Percentiles rank a stretch among this genome's conserved stretches.
Conservation (phyloP, 75 land plant species). For the Ceratopteris richardii region DNA sequence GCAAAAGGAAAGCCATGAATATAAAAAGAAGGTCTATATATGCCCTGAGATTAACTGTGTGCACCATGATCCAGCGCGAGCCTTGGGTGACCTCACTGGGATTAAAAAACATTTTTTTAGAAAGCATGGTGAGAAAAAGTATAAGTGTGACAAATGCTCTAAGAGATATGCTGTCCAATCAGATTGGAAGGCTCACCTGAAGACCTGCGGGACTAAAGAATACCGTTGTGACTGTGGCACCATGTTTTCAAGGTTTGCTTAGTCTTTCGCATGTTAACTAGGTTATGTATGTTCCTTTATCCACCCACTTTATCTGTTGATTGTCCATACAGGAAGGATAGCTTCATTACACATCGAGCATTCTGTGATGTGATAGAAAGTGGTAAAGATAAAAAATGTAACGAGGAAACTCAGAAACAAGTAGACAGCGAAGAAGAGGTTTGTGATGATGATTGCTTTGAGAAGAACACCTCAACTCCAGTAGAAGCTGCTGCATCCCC, state of each 20-base stretch:
- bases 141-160: conserved; percentile 67
- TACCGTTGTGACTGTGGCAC: conserved; percentile 69
- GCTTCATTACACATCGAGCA: conserved; percentile 69
- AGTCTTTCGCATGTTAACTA: no score
- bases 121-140: conserved; percentile 69
- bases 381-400: no score
- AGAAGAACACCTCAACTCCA: no score
- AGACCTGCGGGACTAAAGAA: conserved; percentile 60
- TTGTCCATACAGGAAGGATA: conserved; percentile 46
- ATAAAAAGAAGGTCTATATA: conserved; percentile 50
- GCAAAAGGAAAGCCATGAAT: conserved; percentile 54
- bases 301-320: neutral
- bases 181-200: conserved; percentile 64
- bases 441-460: no score
- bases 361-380: conserved; percentile 41
- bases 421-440: no score
- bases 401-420: no score
- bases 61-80: conserved; percentile 59
- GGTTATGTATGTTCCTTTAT: no score
- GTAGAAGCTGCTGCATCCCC: no score
- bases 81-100: conserved; percentile 65
- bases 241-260: conserved; percentile 46
- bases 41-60: conserved; percentile 58
- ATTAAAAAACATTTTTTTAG: conserved; percentile 63
- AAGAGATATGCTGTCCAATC: conserved; percentile 65